A percentile compares a stretch with the other conserved stretches of the same genome.
phyloP scores from a whole-genome alignment of 129 eudicot genomes.

The Lactuca saligna region DNA sequence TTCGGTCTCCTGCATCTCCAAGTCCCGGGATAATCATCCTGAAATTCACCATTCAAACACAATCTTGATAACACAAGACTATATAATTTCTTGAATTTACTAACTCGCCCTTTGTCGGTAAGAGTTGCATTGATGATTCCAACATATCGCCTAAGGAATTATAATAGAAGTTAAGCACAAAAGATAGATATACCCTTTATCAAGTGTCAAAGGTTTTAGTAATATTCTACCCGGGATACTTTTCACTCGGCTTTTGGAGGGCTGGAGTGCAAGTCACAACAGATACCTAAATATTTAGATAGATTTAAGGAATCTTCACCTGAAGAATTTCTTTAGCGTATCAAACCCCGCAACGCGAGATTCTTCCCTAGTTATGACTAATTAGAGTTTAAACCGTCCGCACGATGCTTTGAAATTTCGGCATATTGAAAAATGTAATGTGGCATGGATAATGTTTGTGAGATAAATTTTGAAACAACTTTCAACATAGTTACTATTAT shows the following conservation, averaged over 20 bases:
- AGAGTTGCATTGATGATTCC: constrained; percentile 82
- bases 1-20: constrained; percentile 97
- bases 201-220: constrained; percentile 2
- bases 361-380: too few relatives aligned
- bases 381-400: too few relatives aligned
- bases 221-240: constrained; percentile 66
- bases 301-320: too few relatives aligned
- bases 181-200: background rate
- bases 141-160: constrained; percentile 66
- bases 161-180: background rate
- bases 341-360: too few relatives aligned
- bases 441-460: too few relatives aligned
- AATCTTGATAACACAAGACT: background rate
- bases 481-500: too few relatives aligned
- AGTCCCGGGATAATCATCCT: constrained; percentile 94
- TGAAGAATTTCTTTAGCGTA: too few relatives aligned
- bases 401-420: too few relatives aligned
- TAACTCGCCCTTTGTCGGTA: constrained; percentile 74
- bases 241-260: constrained; percentile 74
- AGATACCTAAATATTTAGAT: constrained; percentile 44
- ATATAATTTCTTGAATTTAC: background rate
- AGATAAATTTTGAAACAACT: too few relatives aligned
- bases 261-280: constrained; percentile 86
- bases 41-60: constrained; percentile 25
- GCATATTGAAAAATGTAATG: too few relatives aligned